Conservation (phyloP, 805 yeast species). For the Cyberlindnera mrakii region DNA sequence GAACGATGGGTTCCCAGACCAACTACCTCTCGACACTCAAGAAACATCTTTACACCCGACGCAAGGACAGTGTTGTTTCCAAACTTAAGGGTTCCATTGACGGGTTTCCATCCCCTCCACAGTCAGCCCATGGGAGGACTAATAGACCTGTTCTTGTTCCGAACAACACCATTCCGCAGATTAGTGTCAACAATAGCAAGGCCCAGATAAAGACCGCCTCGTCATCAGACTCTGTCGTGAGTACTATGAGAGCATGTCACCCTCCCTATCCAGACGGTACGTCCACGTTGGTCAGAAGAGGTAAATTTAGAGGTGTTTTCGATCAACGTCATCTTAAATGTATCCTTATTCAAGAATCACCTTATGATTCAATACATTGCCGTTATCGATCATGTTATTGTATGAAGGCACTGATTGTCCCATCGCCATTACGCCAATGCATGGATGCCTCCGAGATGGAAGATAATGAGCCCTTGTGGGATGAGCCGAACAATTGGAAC, state of each 20-base stretch:
- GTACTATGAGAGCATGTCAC: too few relatives aligned
- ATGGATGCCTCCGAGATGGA: background rate
- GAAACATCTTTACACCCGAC: conserved; percentile 5
- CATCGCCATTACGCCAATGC: conserved; percentile 8
- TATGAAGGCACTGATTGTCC: conserved; percentile 9
- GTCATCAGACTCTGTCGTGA: background rate
- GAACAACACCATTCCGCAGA: conserved; percentile 1
- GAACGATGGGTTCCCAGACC: conserved; percentile 1
- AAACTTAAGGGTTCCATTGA: too few relatives aligned
- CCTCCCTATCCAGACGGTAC: conserved; percentile 8
- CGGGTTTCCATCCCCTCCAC: too few relatives aligned
- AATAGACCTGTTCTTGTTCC: background rate
- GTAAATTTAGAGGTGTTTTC: conserved; percentile 23
- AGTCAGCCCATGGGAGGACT: too few relatives aligned
- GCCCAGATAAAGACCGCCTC: background rate
- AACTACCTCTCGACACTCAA: conserved; percentile 6
- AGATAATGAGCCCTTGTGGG: background rate
- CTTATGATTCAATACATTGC: background rate
- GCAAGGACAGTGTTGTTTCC: background rate
- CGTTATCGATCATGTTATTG: conserved; percentile 12
- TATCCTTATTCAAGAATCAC: background rate
- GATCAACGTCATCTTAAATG: conserved; percentile 25
- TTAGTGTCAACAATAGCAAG: background rate
- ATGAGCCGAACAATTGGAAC: conserved; percentile 1
- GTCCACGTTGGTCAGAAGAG: conserved; percentile 18